These are phyloP conservation scores for Amphibolis antarctica DNA, from an alignment of 106 monocot species.

Conservation along the genomic window DNA sequence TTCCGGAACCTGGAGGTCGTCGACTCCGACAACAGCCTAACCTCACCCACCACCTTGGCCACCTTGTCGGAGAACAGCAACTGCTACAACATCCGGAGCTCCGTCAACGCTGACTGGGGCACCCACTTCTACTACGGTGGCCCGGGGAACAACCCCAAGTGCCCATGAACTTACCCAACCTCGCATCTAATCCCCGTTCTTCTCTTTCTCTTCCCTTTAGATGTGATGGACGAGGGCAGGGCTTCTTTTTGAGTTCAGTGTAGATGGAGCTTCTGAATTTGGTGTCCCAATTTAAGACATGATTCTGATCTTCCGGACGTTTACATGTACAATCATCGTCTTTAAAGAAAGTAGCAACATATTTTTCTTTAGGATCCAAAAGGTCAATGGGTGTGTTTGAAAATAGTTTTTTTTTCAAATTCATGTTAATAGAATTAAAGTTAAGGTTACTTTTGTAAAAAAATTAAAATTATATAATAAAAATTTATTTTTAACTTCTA, in stretches of 20 bases:
- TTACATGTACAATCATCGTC: no score
- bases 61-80: constrained; percentile 69
- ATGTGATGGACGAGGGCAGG: no score
- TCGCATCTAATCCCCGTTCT: not conserved
- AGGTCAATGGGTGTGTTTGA: no score
- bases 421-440: no score
- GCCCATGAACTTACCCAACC: constrained; percentile 24
- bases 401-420: no score
- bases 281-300: not conserved
- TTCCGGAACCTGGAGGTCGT: constrained; percentile 85
- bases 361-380: no score
- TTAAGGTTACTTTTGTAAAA: no score
- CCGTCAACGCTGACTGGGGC: constrained; percentile 53
- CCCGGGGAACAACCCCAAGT: constrained; percentile 61
- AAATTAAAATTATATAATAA: no score
- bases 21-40: constrained; percentile 83
- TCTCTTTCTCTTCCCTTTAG: not conserved
- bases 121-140: constrained; percentile 93
- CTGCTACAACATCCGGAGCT: constrained; percentile 81
- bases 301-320: no score
- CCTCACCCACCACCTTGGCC: constrained; percentile 36
- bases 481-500: no score
- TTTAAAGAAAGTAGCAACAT: no score
- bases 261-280: not conserved
- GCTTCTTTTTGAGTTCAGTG: not conserved